Conservation (phyloP, 192 early-diverging fungal species). For the Coemansia sp. region DNA sequence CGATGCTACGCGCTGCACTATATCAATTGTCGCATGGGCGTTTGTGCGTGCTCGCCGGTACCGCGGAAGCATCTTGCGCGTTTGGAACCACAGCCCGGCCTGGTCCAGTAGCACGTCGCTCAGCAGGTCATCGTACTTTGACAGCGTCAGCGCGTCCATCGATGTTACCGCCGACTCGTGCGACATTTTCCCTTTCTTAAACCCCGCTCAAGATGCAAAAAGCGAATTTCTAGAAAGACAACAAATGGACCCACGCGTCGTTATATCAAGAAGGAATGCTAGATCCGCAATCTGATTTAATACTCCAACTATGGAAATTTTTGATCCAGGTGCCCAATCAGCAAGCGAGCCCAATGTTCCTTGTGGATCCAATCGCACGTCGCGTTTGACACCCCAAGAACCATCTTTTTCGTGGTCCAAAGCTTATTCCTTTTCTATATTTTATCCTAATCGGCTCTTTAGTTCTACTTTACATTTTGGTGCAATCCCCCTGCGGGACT, state of each 20-base stretch:
- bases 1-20: conserved; percentile 31
- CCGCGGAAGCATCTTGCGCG: conserved; percentile 51
- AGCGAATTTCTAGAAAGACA: neutral
- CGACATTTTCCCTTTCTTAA: neutral
- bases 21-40: neutral
- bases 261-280: neutral
- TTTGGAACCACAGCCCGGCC: conserved; percentile 42
- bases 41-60: conserved; percentile 28
- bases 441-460: too few relatives aligned
- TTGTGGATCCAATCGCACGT: too few relatives aligned
- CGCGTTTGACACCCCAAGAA: too few relatives aligned
- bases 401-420: too few relatives aligned
- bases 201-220: neutral
- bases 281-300: too few relatives aligned
- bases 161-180: conserved; percentile 27
- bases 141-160: conserved; percentile 50
- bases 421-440: too few relatives aligned
- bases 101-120: conserved; percentile 54
- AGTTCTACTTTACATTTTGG: too few relatives aligned
- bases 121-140: conserved; percentile 53
- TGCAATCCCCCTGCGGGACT: too few relatives aligned
- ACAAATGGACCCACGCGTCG: neutral
- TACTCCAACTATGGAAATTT: too few relatives aligned
- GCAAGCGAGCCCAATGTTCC: too few relatives aligned
- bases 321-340: too few relatives aligned